Percentiles rank a stretch among this genome's conserved stretches.
Evolutionary conservation across 2,329 filamentous ascomycete species (phyloP).

Genomic region (Colletotrichum costaricense): DNA sequence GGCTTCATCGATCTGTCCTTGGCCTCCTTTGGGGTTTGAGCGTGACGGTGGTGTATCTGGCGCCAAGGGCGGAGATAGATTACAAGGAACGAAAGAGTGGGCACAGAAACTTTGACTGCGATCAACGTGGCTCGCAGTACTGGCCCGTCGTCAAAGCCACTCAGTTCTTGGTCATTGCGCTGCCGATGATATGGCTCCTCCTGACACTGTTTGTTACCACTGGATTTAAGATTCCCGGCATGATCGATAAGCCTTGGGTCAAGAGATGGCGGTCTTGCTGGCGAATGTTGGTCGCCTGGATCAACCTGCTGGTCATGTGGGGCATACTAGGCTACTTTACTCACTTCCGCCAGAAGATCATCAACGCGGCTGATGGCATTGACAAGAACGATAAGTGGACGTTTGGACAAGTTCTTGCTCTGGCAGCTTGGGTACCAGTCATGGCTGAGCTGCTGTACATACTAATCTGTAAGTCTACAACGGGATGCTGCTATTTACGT

Average conservation of each 20-base stretch:
- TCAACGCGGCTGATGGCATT: slow-evolving; percentile 27
- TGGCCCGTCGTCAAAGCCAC: slow-evolving; percentile 31
- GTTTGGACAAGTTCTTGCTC: slow-evolving; percentile 45
- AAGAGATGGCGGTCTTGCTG: slow-evolving; percentile 11
- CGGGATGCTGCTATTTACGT: too few species aligned
- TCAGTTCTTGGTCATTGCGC: slow-evolving; percentile 22
- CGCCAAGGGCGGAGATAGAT: slow-evolving; percentile 23
- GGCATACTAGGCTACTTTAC: slow-evolving; percentile 42
- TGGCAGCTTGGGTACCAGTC: slow-evolving; percentile 45
- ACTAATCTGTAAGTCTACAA: slow-evolving; percentile 40
- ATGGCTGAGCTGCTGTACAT: slow-evolving; percentile 41
- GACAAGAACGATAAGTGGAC: slow-evolving; percentile 43
- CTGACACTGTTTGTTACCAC: slow-evolving; percentile 22
- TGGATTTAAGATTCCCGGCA: slow-evolving; percentile 18
- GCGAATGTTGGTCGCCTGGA: slow-evolving; percentile 27
- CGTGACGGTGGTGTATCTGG: slow-evolving; percentile 24
- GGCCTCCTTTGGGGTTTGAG: slow-evolving; percentile 26
- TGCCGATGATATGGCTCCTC: slow-evolving; percentile 22
- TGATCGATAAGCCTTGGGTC: slow-evolving; percentile 24
- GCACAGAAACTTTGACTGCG: slow-evolving; percentile 26
- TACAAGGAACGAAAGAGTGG: slow-evolving; percentile 25
- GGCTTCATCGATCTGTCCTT: slow-evolving; percentile 30
- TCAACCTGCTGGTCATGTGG: slow-evolving; percentile 42
- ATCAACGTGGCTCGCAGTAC: slow-evolving; percentile 31
- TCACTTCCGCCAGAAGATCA: slow-evolving; percentile 38